Base-by-base conservation (phyloP, 208 protist genomes). In the Leishmania braziliensis region DNA sequence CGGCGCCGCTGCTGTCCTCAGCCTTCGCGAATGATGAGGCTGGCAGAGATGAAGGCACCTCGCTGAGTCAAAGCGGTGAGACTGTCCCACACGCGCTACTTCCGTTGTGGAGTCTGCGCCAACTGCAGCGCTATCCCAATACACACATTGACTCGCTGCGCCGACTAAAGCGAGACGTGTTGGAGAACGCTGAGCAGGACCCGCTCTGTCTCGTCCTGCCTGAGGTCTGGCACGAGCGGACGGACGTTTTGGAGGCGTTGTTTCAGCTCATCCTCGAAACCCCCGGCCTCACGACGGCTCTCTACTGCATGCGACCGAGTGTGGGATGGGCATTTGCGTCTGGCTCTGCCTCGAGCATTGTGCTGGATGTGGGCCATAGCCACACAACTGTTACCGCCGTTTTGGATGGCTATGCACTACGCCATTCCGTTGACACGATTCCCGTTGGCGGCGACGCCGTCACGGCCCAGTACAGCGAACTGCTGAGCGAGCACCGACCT, bases 241-340 rank as follows among this genome's bases (percentile, higher is more conserved):
- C 72, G 18, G 90, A 93, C n/a, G 78, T 95, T 26, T 82, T 97
- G 80, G 74, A 88, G 73, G 77, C 71, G 46, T 82, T 97, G 36
- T 87, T 89, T 72, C 78, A 81, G 54, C 43, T 84, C 20, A 78
- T 97, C 43, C 88, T 97, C 33, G 94, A 97, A 65, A 89, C 84
- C 2, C 69, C 78, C 0, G 87, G 78, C 18, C 63, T 93, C 23
- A 88, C 90, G 0, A 82, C 87, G 46, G 86, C 92, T 63, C 66
- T 97, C 20, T 96, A 97, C 78, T 95, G 87, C 68, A 86, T 82
- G 69, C 91, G 95, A 10, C 95, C 95, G 6, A 96, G 93, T 58
- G 90, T 96, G 51, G 83, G 86, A 12, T 95, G 90, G 90, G 84
- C 95, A 8, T 86, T 97, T 1, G 75, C 90, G n/a, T 85, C 83